Evolutionary conservation across 179 eudicot genomes (phyloP), one percentile per base, ranked within the genome.

Genomic region (Spergularia azorica): DNA sequence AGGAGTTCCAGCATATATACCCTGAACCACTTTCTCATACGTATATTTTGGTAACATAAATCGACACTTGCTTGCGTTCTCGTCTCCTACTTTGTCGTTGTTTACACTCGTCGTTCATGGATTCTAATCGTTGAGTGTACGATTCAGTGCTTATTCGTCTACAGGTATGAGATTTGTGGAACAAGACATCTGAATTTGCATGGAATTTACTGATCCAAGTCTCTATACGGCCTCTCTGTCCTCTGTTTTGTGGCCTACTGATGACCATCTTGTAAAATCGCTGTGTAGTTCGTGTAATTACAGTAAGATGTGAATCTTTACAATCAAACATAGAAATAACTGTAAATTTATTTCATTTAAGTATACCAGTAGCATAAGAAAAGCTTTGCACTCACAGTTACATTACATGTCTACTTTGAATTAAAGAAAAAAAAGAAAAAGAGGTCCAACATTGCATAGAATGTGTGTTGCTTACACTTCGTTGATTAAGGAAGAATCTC

Each of bases 201-300:
- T 41, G 18, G 36, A n/a, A 41, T 66, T 43, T 43, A 41, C 55
- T 46, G 52, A 67, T 67, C 39, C 36, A 67, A 67, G 71, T 67
- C 55, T 67, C 67, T 32, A 36, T 46, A 9, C 50, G 9, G 9
- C 9, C 9, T 46, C 9, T 46, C 0, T 46, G 9, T 46, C 50
- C 50, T 46, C 50, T 46, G 50, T 46, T 46, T 46, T 46, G 50
- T 46, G 50, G 50, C 9, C 9, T 46, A 43, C 9, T 46, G 50
- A 46, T 46, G 39, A 46, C 9, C 7, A 46, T 46, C 9, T 46
- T 63, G 67, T 32, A 38, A 38, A 3, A 63, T 36, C 3, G 50
- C 13, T 63, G 26, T 66, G 70, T 39, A 43, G 9, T 9, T 39
- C 54, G 8, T 41, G 70, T 43, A 43, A 17, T 10, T 39, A 66